Evolutionary conservation across 129 eudicot genomes (phyloP), one percentile per base, ranked within the genome.

Genomic region (Pittosporum tobira): DNA sequence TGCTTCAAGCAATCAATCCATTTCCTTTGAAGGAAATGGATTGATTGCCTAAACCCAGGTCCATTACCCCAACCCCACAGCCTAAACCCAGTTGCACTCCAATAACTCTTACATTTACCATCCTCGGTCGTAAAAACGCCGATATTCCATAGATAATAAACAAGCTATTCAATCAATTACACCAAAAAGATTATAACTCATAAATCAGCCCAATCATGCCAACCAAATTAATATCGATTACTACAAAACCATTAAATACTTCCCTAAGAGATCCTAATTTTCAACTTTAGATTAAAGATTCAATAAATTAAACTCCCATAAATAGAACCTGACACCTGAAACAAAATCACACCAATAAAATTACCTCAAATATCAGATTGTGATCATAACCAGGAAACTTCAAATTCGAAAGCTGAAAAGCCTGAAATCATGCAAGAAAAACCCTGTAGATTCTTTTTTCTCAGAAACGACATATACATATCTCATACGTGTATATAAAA

Each of bases 21-120:
- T 34, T 8, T 64, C 30, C 68, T 65, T 57, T 64, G n/a, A n/a
- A n/a, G n/a, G n/a, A n/a, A n/a, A n/a, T n/a, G n/a, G 14, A 21
- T 4, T 13, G 42, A 59, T 38, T 38, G 16, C 34, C 36, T 12
- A 24, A n/a, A n/a, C n/a, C 64, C 12, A 42, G 6, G 8, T 37
- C 48, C 48, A 57, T 37, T 10, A 53, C 20, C 22, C 18, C 21
- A 23, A 23, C 29, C 12, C 15, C 9, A 26, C 40, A 34, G 40
- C 40, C 40, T 8, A 34, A 34, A 34, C 10, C 7, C 40, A 34
- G 40, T 34, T 2, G 12, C 55, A 50, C 55, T 50, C 16, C 55
- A 50, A 23, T 21, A 50, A 50, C 40, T 34, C 1, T 34, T 6
- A 34, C 13, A 34, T 34, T 5, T 34, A 9, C 10, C 40, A 34